phyloP scores from a whole-genome alignment of 306 rosid genomes.

The Abrus precatorius region DNA sequence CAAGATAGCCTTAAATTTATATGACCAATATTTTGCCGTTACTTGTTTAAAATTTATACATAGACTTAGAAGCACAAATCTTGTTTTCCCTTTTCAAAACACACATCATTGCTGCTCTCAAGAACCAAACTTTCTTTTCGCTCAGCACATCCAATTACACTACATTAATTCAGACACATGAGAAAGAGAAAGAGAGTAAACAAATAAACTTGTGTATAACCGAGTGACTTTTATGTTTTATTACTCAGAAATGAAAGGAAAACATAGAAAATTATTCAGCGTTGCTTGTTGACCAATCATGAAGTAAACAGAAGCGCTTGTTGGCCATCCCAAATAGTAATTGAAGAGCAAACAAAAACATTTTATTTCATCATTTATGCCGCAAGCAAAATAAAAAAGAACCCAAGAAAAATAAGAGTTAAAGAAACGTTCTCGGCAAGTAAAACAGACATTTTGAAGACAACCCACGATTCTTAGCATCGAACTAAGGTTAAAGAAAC shows the following conservation, averaged over 20 bases:
- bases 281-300: conserved; percentile 15
- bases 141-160: conserved; percentile 14
- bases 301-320: conserved; percentile 24
- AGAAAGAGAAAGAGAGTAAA: not conserved
- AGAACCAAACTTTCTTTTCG: not conserved
- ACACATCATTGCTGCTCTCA: not conserved
- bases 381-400: conserved; percentile 15
- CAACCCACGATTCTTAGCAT: conserved; percentile 38
- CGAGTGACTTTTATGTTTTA: not conserved
- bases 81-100: not conserved
- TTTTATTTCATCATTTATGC: not conserved
- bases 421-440: not conserved
- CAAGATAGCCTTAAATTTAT: not conserved
- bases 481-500: conserved; percentile 34
- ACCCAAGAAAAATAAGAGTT: conserved; percentile 1
- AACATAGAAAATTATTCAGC: not conserved
- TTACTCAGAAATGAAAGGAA: not conserved
- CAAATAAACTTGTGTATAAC: not conserved
- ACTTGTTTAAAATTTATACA: not conserved
- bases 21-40: not conserved
- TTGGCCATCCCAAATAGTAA: not conserved
- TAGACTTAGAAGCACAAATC: not conserved
- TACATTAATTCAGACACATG: not conserved
- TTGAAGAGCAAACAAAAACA: not conserved
- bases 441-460: conserved; percentile 42